phyloP scores from a whole-genome alignment of 2,329 filamentous ascomycete genomes.

The Cladophialophora chaetospira region DNA sequence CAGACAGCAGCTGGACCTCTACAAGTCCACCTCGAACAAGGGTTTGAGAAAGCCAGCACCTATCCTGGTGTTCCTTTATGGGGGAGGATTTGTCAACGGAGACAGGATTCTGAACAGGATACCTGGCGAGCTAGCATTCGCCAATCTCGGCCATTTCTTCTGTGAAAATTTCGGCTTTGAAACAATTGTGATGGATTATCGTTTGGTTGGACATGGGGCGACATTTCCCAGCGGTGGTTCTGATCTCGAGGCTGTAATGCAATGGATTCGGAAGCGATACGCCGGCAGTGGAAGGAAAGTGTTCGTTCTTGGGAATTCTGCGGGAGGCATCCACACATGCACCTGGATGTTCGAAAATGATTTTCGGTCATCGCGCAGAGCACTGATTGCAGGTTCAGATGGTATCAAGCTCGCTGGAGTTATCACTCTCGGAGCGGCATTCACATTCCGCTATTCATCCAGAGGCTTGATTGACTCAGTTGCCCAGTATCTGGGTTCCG shows the following conservation, averaged over 20 bases:
- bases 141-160: conserved; percentile 45
- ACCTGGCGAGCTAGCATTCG: conserved; percentile 36
- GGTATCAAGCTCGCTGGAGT: background rate
- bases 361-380: background rate
- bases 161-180: conserved; percentile 40
- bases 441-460: background rate
- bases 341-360: conserved; percentile 5
- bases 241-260: conserved; percentile 40
- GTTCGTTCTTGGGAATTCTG: conserved; percentile 10
- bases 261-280: conserved; percentile 37
- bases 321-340: conserved; percentile 3
- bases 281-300: background rate
- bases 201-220: conserved; percentile 43
- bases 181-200: conserved; percentile 44
- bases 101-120: conserved; percentile 35
- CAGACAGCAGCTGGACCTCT: conserved; percentile 46
- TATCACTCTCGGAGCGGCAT: conserved; percentile 3
- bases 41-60: conserved; percentile 31
- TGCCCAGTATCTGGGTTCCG: background rate
- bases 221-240: conserved; percentile 45
- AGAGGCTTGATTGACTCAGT: background rate
- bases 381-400: background rate
- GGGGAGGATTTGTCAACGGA: conserved; percentile 42
- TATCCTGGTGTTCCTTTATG: conserved; percentile 46
- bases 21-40: conserved; percentile 35